These are phyloP conservation scores for Solanum clarkiae DNA, from an alignment of 257 asterid genomes.

Conservation along the genomic window DNA sequence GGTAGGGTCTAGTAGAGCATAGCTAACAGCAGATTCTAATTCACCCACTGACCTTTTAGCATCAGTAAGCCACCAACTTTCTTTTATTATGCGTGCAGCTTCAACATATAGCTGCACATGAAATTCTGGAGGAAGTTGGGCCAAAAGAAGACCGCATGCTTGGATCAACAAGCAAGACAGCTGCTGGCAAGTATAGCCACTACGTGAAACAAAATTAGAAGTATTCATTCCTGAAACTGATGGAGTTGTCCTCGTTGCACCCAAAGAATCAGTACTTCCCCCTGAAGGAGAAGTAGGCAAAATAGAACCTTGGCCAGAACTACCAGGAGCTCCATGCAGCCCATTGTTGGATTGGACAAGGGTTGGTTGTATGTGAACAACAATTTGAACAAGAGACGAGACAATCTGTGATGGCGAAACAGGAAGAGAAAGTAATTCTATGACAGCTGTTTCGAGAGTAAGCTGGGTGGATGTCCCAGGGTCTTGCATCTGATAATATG, in stretches of 20 bases:
- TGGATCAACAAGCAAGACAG: slow-evolving; percentile 91
- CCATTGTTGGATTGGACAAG: slow-evolving; percentile 88
- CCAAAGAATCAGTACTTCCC: slow-evolving; percentile 87
- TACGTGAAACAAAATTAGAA: slow-evolving; percentile 75
- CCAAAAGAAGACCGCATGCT: slow-evolving; percentile 91
- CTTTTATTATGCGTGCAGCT: slow-evolving; percentile 87
- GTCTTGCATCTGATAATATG: slow-evolving; percentile 92
- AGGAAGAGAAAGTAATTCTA: slow-evolving; percentile 91
- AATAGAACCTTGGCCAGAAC: slow-evolving; percentile 59
- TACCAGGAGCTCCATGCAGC: slow-evolving; percentile 33
- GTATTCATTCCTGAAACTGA: slow-evolving; percentile 53
- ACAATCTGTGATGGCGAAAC: slow-evolving; percentile 66
- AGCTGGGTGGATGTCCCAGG: slow-evolving; percentile 94
- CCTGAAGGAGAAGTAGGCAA: slow-evolving; percentile 98
- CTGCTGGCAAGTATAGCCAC: slow-evolving; percentile 95
- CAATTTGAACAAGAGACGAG: slow-evolving; percentile 84
- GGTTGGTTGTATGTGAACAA: slow-evolving; percentile 90
- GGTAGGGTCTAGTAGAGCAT: slow-evolving; percentile 88
- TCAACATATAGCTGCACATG: slow-evolving; percentile 73
- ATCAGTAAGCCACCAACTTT: slow-evolving; percentile 95
- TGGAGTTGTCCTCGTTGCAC: slow-evolving; percentile 51
- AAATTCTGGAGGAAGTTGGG: slow-evolving; percentile 94
- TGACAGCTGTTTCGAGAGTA: slow-evolving; percentile 91
- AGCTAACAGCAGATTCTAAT: slow-evolving; percentile 87
- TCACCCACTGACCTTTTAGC: slow-evolving; percentile 73